Evolutionary conservation across 306 rosid genomes (phyloP).

Genomic region (Sindora glabra): DNA sequence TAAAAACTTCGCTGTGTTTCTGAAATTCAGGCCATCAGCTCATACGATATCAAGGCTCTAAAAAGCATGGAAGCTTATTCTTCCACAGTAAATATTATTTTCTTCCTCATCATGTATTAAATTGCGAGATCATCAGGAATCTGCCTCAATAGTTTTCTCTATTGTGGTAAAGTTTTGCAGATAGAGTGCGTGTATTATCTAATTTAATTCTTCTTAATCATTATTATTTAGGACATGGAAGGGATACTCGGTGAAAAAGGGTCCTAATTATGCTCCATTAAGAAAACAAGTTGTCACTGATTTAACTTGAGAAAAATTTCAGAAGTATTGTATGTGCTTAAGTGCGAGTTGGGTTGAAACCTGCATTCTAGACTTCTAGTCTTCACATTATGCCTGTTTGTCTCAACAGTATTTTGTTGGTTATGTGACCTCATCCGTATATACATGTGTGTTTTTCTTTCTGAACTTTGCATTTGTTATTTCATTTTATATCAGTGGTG

Average conservation of each 20-base stretch:
- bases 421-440: constrained; percentile 5
- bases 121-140: too few relatives aligned
- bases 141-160: too few relatives aligned
- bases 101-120: neutral
- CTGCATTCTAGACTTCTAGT: neutral
- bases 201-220: neutral
- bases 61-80: constrained; percentile 68
- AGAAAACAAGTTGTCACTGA: constrained; percentile 72
- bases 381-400: neutral
- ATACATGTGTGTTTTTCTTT: neutral
- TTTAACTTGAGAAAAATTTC: constrained; percentile 71
- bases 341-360: too few relatives aligned
- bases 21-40: constrained; percentile 40
- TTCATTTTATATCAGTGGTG: constrained; percentile 44
- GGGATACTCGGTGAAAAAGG: constrained; percentile 58
- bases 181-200: too few relatives aligned
- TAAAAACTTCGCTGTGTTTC: neutral
- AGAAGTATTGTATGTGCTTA: constrained; percentile 38
- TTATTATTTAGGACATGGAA: constrained; percentile 60
- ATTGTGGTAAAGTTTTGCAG: too few relatives aligned
- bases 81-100: constrained; percentile 46
- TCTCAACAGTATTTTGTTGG: neutral
- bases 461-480: constrained; percentile 15
- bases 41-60: constrained; percentile 66
- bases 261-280: constrained; percentile 73